Evolutionary conservation across 2,329 filamentous ascomycete genomes (phyloP).

Genomic region (Ramularia collo-cygni): DNA sequence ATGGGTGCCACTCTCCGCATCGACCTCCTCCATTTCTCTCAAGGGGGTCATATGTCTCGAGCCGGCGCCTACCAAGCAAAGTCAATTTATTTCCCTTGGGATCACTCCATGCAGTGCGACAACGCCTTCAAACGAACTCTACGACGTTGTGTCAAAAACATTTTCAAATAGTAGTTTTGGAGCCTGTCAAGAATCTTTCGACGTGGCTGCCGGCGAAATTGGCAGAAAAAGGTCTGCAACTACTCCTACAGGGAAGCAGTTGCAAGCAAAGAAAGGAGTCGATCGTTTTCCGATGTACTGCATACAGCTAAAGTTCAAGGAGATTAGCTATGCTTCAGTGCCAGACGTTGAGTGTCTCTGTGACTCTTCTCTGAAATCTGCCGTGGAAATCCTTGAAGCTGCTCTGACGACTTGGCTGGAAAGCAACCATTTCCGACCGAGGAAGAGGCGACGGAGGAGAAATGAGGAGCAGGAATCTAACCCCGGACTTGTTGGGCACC

Average conservation of each 20-base stretch:
- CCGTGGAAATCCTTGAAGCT: constrained; percentile 59
- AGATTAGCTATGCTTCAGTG: constrained; percentile 3
- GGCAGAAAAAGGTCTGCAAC: constrained; percentile 37
- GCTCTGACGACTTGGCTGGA: constrained; percentile 69
- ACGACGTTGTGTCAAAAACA: constrained; percentile 68
- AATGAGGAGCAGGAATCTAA: constrained; percentile 10
- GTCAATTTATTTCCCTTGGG: constrained; percentile 78
- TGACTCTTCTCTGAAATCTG: constrained; percentile 40
- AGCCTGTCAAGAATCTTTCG: constrained; percentile 40
- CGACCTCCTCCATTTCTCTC: constrained; percentile 54
- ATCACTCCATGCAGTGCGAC: constrained; percentile 56
- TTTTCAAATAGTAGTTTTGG: constrained; percentile 77
- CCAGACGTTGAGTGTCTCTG: constrained; percentile 10
- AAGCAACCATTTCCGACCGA: constrained; percentile 61
- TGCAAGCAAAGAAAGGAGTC: constrained; percentile 56
- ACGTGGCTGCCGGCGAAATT: constrained; percentile 30
- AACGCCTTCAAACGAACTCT: constrained; percentile 58
- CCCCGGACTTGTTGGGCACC: no score
- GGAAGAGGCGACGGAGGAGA: constrained; percentile 19
- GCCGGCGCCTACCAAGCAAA: constrained; percentile 62
- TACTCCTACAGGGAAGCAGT: constrained; percentile 45
- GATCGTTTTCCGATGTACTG: constrained; percentile 89
- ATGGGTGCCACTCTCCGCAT: constrained; percentile 69
- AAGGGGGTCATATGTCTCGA: constrained; percentile 63
- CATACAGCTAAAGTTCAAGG: constrained; percentile 45